These are phyloP conservation scores for Rhizopogon roseolus DNA, from an alignment of 768 basidiomycete species.

Conservation along the genomic window DNA sequence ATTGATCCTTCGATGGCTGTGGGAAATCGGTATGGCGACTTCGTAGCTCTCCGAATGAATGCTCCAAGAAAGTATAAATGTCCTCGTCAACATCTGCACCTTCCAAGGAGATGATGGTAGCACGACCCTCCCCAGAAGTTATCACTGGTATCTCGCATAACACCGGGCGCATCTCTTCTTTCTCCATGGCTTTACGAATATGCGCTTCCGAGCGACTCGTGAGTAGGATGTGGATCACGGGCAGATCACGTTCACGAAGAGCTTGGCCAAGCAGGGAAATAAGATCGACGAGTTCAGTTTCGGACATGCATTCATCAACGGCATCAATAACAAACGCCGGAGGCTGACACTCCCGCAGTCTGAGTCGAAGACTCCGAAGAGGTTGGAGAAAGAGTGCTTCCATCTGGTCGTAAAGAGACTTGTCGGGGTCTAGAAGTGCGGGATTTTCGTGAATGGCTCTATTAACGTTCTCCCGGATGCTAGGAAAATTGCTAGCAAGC, in stretches of 20 bases:
- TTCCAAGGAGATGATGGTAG: not conserved
- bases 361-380: not conserved
- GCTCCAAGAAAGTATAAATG: not conserved
- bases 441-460: not conserved
- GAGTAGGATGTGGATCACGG: not conserved
- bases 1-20: not conserved
- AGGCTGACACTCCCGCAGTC: not conserved
- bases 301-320: not conserved
- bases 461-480: not conserved
- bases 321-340: not conserved
- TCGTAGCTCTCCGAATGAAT: not conserved
- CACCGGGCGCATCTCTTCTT: not conserved
- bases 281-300: not conserved
- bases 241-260: not conserved
- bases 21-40: not conserved
- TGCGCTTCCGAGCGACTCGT: not conserved
- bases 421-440: not conserved
- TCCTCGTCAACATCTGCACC: not conserved
- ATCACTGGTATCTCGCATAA: not conserved
- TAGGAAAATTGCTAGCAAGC: not conserved
- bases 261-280: not conserved
- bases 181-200: not conserved
- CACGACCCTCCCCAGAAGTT: not conserved
- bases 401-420: not conserved
- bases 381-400: not conserved